These are phyloP conservation scores for Athelia psychrophila DNA, from an alignment of 1,284 basidiomycete genomes.

Conservation along the genomic window DNA sequence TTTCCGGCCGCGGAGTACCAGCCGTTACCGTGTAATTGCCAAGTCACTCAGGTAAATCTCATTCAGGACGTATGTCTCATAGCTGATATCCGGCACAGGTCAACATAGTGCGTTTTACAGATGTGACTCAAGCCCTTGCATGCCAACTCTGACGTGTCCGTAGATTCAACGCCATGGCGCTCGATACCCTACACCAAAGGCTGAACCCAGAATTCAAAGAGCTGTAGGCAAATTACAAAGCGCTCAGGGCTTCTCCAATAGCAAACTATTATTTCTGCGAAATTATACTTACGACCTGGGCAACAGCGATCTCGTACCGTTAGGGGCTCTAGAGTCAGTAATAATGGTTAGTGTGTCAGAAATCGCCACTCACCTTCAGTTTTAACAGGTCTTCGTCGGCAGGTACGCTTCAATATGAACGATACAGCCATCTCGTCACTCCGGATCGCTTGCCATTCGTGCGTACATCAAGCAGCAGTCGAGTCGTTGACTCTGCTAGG, in stretches of 20 bases:
- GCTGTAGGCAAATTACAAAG: conserved; percentile 53
- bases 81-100: no score
- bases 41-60: no score
- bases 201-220: conserved; percentile 41
- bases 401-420: conserved; percentile 43
- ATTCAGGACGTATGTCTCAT: no score
- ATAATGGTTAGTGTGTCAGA: conserved; percentile 25
- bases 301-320: conserved; percentile 57
- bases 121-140: no score
- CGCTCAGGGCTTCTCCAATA: conserved; percentile 41
- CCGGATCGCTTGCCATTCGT: conserved; percentile 56
- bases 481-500: conserved; percentile 65
- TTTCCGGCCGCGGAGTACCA: no score
- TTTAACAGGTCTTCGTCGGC: conserved; percentile 46
- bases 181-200: conserved; percentile 67
- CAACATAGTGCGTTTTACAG: no score
- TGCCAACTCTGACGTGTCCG: no score
- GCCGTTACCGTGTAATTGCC: no score
- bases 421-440: conserved; percentile 51
- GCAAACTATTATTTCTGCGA: conserved; percentile 57
- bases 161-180: conserved; percentile 89
- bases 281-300: conserved; percentile 60
- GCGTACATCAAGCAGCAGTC: conserved; percentile 54
- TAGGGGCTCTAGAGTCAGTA: conserved; percentile 66
- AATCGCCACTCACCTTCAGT: background rate